phyloP scores from a whole-genome alignment of 768 basidiomycete species.

The Strobilomyces echinocephalus region DNA sequence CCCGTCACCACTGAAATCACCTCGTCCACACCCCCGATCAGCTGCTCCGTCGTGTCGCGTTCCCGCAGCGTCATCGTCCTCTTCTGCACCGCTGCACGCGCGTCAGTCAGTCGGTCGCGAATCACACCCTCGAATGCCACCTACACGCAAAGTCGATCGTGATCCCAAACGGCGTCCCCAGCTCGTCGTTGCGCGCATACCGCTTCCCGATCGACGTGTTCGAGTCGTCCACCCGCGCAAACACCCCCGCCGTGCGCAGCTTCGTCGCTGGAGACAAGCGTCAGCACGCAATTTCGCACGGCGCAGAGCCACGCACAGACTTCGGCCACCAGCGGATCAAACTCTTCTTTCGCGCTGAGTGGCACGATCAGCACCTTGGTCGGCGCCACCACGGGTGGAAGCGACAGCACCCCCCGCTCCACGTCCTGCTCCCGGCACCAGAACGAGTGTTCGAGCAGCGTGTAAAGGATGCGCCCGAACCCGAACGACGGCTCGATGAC shows the following conservation, averaged over 20 bases:
- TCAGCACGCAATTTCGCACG: background rate
- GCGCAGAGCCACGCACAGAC: constrained; percentile 64
- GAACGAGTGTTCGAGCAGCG: constrained; percentile 90
- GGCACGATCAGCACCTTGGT: constrained; percentile 97
- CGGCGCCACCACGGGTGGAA: constrained; percentile 86
- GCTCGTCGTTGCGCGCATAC: constrained; percentile 96
- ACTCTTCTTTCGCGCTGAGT: constrained; percentile 78
- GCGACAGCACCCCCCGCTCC: constrained; percentile 82
- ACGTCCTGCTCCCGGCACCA: constrained; percentile 92
- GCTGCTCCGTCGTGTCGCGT: constrained; percentile 89
- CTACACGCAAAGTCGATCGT: constrained; percentile 92
- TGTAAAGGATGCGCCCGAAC: constrained; percentile 92
- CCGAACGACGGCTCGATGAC: constrained; percentile 99
- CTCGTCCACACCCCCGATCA: constrained; percentile 86
- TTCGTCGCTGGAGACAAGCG: constrained; percentile 64
- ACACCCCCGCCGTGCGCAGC: constrained; percentile 83
- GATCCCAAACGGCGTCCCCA: constrained; percentile 95
- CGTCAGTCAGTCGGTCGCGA: background rate
- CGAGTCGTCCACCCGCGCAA: constrained; percentile 93
- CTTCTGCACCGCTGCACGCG: constrained; percentile 71
- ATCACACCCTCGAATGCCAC: background rate
- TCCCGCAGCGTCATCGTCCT: constrained; percentile 93
- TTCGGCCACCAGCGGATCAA: constrained; percentile 78
- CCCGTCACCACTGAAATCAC: constrained; percentile 78
- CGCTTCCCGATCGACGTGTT: constrained; percentile 93